Percentiles rank a stretch among this genome's conserved stretches.
Evolutionary conservation across 1,139 yeast species (phyloP).

Genomic region (Maudiozyma humilis): DNA sequence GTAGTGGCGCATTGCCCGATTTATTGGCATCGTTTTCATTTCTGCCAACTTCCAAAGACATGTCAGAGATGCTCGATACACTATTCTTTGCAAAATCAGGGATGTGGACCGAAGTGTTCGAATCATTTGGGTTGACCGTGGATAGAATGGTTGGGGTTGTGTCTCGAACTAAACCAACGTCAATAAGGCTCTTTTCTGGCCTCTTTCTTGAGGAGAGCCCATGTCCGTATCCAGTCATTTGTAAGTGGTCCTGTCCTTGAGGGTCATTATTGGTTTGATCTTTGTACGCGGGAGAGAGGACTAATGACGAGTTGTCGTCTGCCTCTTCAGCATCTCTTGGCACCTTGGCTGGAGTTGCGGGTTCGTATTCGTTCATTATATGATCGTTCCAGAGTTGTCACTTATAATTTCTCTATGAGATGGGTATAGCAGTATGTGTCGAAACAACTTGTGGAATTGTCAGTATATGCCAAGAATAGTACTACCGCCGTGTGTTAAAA

Average conservation of each 20-base stretch:
- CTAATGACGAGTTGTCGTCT: conserved; percentile 1
- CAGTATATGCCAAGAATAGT: too few species aligned
- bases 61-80: conserved; percentile 6
- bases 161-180: background rate
- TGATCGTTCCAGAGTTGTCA: too few species aligned
- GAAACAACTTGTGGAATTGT: too few species aligned
- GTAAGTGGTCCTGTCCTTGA: background rate
- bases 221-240: conserved; percentile 15
- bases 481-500: background rate
- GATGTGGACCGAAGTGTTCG: background rate
- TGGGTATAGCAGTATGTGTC: too few species aligned
- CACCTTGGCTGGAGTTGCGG: conserved; percentile 4
- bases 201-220: conserved; percentile 17
- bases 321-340: background rate
- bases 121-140: background rate
- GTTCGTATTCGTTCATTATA: background rate
- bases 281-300: conserved; percentile 1
- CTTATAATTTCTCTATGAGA: too few species aligned
- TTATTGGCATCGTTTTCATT: conserved; percentile 3
- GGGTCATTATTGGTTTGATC: background rate
- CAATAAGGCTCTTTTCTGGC: background rate
- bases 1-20: conserved; percentile 1
- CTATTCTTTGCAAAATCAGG: background rate
- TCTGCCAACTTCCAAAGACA: conserved; percentile 14
- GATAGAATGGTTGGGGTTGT: conserved; percentile 3